Conservation (phyloP, 2,329 filamentous ascomycete species). For the Sporothrix humicola region DNA sequence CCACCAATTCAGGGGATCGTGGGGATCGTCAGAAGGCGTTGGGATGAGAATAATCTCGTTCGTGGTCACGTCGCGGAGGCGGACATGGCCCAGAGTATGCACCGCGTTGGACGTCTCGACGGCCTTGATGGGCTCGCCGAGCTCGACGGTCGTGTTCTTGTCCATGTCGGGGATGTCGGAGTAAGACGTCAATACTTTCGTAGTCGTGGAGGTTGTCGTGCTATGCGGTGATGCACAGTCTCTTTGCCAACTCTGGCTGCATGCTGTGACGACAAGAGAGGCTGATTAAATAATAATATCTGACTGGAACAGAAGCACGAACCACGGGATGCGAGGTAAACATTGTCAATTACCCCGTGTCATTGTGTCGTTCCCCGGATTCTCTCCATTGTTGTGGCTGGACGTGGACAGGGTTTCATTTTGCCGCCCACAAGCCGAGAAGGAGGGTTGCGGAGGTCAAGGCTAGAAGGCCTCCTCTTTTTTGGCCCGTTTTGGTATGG, state of each 20-base stretch:
- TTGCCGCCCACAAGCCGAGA: neutral
- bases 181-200: neutral
- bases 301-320: neutral
- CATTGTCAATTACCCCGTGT: neutral
- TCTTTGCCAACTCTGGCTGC: too few relatives aligned
- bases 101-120: neutral
- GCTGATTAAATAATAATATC: conserved; percentile 5
- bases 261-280: neutral
- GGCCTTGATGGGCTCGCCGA: neutral
- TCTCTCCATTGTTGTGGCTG: neutral
- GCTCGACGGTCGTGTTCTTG: neutral
- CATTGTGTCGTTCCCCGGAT: neutral
- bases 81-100: conserved; percentile 50
- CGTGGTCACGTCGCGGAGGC: conserved; percentile 50
- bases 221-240: neutral
- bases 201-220: neutral
- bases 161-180: neutral
- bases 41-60: conserved; percentile 60
- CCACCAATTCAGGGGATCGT: conserved; percentile 61
- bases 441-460: neutral
- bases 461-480: neutral
- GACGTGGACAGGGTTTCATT: neutral
- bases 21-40: conserved; percentile 55
- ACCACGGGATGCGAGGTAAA: neutral
- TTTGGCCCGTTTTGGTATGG: neutral